A percentile compares a stretch with the other conserved stretches of the same genome.
Conservation (phyloP, 192 early-diverging fungal species). For the Umbelopsis isabellina region DNA sequence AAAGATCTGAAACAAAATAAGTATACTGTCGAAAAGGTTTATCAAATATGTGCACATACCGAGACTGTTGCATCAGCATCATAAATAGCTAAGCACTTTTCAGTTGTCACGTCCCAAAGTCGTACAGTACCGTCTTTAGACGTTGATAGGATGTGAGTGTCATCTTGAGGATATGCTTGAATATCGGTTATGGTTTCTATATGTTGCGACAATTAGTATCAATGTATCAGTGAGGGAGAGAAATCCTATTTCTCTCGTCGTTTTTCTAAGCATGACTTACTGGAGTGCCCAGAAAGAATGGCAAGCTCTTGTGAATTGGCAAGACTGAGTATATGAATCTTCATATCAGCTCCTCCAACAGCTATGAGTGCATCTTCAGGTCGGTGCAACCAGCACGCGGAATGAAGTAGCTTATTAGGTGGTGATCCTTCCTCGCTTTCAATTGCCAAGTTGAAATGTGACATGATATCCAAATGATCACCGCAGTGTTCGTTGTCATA, state of each 20-base stretch:
- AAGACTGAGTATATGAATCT: constrained; percentile 75
- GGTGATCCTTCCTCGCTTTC: constrained; percentile 32
- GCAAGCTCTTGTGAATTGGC: constrained; percentile 69
- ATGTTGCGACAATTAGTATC: not conserved
- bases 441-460: constrained; percentile 72
- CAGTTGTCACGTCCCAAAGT: constrained; percentile 74
- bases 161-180: constrained; percentile 68
- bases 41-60: constrained; percentile 41
- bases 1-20: constrained; percentile 49
- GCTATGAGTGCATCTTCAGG: constrained; percentile 73
- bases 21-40: not conserved
- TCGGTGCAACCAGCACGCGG: constrained; percentile 68
- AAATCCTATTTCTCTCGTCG: not conserved
- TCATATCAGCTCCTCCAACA: constrained; percentile 62
- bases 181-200: constrained; percentile 62
- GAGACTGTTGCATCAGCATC: constrained; percentile 59
- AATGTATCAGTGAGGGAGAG: not conserved
- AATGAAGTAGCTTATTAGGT: constrained; percentile 1
- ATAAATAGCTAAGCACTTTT: constrained; percentile 65
- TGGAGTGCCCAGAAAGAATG: constrained; percentile 62
- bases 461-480: constrained; percentile 94
- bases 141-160: constrained; percentile 68
- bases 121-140: constrained; percentile 75
- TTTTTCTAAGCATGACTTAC: constrained; percentile 32
- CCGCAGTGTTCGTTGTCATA: constrained; percentile 95